A percentile compares a stretch with the other conserved stretches of the same genome.
These are phyloP conservation scores for Madurella mycetomatis DNA, from an alignment of 2,329 filamentous ascomycete species.

Conservation along the genomic window DNA sequence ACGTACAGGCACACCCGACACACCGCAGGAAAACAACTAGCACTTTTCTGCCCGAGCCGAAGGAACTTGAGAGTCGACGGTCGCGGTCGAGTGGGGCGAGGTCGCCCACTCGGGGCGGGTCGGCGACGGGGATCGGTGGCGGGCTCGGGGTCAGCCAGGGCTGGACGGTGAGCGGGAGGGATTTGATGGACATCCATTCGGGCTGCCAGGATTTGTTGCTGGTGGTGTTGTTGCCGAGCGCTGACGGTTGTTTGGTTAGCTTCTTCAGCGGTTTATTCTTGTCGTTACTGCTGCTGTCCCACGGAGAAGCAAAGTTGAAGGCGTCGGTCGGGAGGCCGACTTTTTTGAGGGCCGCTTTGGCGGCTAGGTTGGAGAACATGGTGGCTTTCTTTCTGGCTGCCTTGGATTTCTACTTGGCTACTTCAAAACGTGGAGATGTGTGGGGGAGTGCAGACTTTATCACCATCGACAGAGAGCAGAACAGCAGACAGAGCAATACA, in stretches of 20 bases:
- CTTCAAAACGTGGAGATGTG: no score
- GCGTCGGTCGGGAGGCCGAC: slow-evolving; percentile 50
- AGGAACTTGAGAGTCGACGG: slow-evolving; percentile 36
- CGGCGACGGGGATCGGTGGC: slow-evolving; percentile 43
- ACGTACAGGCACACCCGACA: slow-evolving; percentile 53
- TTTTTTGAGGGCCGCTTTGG: slow-evolving; percentile 56
- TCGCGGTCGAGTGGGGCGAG: slow-evolving; percentile 45
- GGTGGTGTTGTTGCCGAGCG: slow-evolving; percentile 30
- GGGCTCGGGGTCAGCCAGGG: slow-evolving; percentile 51
- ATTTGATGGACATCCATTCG: slow-evolving; percentile 42
- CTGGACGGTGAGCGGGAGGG: slow-evolving; percentile 48
- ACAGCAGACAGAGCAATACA: no score
- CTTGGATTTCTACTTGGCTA: background rate
- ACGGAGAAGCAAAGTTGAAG: slow-evolving; percentile 32
- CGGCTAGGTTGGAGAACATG: slow-evolving; percentile 54
- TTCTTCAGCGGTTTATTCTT: no score
- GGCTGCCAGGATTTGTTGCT: slow-evolving; percentile 19
- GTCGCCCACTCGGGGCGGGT: slow-evolving; percentile 45
- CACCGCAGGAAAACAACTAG: slow-evolving; percentile 52
- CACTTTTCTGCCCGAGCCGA: slow-evolving; percentile 40
- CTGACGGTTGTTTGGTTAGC: slow-evolving; percentile 15
- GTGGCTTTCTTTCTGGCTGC: slow-evolving; percentile 12
- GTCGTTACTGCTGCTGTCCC: background rate
- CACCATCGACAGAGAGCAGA: no score
- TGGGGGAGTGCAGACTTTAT: no score